Evolutionary conservation across 257 asterid genomes (phyloP), one percentile per base, ranked within the genome.

Genomic region (Craterostigma plantagineum): DNA sequence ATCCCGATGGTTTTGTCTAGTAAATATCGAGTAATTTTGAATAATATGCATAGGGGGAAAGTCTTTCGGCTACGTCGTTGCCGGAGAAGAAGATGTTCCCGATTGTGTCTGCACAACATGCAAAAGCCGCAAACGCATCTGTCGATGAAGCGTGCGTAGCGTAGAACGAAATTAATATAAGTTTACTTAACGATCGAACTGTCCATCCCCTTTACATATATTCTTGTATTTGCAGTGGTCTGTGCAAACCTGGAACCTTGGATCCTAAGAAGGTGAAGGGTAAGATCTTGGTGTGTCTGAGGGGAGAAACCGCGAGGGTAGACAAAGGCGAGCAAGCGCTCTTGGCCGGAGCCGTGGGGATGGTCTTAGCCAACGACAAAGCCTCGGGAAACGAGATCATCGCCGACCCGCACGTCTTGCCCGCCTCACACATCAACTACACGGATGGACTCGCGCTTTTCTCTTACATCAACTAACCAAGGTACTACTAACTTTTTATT

Each of bases 271-370:
- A 70, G 45, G 86, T 44, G 39, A 48, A 63, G 46, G 94, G 80
- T 1, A 77, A 75, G 17, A 68, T 85, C 16, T 48, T 84, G 4
- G 78, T 67, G 1, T 84, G 93, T 36, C 34, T 63, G 6, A 52
- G 80, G 44, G 93, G 92, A 0, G 40, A 12, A 0, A 60, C 10
- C 10, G 12, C 59, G 0, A 51, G 75, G 33, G 18, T 68, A 0
- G 66, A 50, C 0, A 77, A 77, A 48, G 78, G 92, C 0, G 0
- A 45, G 1, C 58, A 17, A 48, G 77, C 72, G 10, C 38, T 14
- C 14, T 45, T 37, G 1, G 86, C 83, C 1, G 92, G 92, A 18
- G 96, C 85, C 3, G 70, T 30, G 0, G 94, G 81, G 7, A 68
- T 85, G 78, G 61, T 85, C 51, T 70, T 85, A 0, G 34, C 63